Percentiles rank a stretch among this genome's conserved stretches.
These are phyloP conservation scores for Candida sphagnicola DNA, from an alignment of 805 yeast genomes.

Conservation along the genomic window DNA sequence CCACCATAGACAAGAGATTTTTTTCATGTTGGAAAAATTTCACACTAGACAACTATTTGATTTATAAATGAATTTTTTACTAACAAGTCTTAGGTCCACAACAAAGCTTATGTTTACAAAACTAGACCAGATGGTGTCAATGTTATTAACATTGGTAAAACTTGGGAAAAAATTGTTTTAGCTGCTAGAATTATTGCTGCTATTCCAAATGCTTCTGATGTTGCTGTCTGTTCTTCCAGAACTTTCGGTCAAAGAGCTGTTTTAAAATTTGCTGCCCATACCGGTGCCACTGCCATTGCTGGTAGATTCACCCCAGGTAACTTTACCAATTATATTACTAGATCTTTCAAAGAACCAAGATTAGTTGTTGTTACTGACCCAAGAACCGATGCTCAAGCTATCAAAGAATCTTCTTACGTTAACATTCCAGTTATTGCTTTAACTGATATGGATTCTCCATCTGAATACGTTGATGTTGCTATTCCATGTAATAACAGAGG, in stretches of 20 bases:
- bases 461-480: constrained; percentile 98
- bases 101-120: constrained; percentile 94
- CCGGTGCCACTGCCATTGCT: constrained; percentile 99
- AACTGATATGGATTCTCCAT: constrained; percentile 97
- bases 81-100: constrained; percentile 68
- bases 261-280: constrained; percentile 98
- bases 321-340: constrained; percentile 99
- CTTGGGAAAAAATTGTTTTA: constrained; percentile 99
- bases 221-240: constrained; percentile 98
- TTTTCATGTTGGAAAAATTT: background rate
- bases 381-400: constrained; percentile 99
- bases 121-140: constrained; percentile 99
- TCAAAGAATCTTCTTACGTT: constrained; percentile 99
- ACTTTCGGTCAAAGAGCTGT: constrained; percentile 99
- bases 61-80: constrained; percentile 7
- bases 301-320: constrained; percentile 99
- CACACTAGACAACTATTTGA: background rate
- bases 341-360: constrained; percentile 99
- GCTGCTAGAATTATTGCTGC: constrained; percentile 99
- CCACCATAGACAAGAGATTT: background rate
- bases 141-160: constrained; percentile 96
- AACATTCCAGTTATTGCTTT: constrained; percentile 99
- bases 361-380: constrained; percentile 99
- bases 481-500: constrained; percentile 99
- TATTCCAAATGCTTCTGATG: constrained; percentile 96